Percentiles rank a stretch among this genome's conserved stretches.
Conservation (phyloP, 192 early-diverging fungal genomes). For the Backusella westeae region DNA sequence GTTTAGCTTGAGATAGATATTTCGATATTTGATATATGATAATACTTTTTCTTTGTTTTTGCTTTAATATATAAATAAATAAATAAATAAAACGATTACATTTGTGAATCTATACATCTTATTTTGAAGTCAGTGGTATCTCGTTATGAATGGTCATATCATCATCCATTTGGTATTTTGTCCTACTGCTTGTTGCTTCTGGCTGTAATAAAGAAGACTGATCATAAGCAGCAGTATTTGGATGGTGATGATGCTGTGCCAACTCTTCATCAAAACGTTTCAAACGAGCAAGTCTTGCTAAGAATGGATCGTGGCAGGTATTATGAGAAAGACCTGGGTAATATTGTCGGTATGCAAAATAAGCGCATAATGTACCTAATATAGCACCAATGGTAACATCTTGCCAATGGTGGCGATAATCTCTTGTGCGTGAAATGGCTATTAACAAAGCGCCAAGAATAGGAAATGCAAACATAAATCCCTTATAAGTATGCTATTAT, state of each 20-base stretch:
- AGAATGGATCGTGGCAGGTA: neutral
- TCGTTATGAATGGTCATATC: neutral
- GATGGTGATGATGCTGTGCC: neutral
- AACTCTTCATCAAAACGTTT: neutral
- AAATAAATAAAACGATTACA: too few relatives aligned
- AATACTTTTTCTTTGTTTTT: too few relatives aligned
- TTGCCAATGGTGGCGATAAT: constrained; percentile 65
- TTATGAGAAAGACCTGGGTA: constrained; percentile 44
- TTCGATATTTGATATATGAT: too few relatives aligned
- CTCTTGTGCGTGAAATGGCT: constrained; percentile 56
- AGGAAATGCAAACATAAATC: constrained; percentile 51
- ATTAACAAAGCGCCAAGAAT: constrained; percentile 46
- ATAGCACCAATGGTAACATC: constrained; percentile 64
- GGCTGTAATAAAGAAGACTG: neutral
- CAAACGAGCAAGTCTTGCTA: constrained; percentile 11
- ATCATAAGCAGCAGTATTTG: neutral
- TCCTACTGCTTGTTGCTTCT: neutral
- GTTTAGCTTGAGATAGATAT: too few relatives aligned
- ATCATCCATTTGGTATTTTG: neutral
- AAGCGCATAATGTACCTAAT: constrained; percentile 55
- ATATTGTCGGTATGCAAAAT: constrained; percentile 65
- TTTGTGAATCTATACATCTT: neutral
- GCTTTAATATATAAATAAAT: too few relatives aligned
- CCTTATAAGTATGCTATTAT: constrained; percentile 59
- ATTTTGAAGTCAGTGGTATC: neutral